phyloP scores from a whole-genome alignment of 192 early-diverging fungal species.

The Coemansia sp. region DNA sequence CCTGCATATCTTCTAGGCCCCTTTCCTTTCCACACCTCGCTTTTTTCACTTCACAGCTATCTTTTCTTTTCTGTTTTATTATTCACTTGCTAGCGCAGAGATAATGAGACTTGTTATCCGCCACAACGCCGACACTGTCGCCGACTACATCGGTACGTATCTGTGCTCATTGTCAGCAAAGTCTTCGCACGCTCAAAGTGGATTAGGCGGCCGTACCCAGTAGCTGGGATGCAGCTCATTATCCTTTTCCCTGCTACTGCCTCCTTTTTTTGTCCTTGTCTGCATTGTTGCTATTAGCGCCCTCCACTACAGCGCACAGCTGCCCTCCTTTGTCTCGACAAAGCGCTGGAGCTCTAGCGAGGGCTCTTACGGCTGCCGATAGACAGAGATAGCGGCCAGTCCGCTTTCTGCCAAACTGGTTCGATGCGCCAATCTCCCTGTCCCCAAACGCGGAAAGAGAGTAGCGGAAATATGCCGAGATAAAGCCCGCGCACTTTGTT shows the following conservation, averaged over 20 bases:
- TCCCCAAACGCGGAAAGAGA: not conserved
- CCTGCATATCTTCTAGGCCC: conserved; percentile 13
- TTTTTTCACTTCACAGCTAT: not conserved
- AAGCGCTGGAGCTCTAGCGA: not conserved
- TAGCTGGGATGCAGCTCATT: not conserved
- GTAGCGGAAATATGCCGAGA: not conserved
- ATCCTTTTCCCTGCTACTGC: not conserved
- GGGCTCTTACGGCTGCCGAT: not conserved
- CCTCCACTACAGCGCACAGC: not conserved
- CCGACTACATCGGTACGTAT: conserved; percentile 72
- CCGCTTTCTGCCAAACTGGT: no score
- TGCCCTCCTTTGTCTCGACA: not conserved
- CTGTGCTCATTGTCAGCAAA: conserved; percentile 2
- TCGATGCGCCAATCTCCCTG: not conserved
- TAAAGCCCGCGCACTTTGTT: not conserved
- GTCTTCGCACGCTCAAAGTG: not conserved
- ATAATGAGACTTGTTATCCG: conserved; percentile 79
- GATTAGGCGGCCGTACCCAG: not conserved
- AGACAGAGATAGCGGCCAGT: not conserved
- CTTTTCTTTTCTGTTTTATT: not conserved
- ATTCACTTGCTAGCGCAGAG: not conserved
- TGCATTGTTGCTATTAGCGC: not conserved
- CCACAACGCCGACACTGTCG: conserved; percentile 71
- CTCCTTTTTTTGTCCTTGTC: not conserved
- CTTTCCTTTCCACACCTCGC: not conserved